Evolutionary conservation across 805 yeast genomes (phyloP).

Genomic region (Sugiyamaella lignohabitans): DNA sequence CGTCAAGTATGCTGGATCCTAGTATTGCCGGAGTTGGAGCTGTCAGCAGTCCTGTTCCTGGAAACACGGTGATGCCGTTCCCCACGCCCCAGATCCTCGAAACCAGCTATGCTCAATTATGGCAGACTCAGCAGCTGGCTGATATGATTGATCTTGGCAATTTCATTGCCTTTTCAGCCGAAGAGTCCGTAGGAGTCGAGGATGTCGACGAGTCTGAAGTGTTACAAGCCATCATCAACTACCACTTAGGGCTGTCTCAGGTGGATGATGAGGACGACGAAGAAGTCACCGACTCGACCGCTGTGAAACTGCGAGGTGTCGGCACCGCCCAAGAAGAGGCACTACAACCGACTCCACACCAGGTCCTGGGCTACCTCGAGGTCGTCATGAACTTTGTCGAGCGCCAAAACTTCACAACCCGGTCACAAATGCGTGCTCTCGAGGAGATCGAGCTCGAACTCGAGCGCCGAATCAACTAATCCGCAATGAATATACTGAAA

Average conservation of each 20-base stretch:
- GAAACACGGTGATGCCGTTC: neutral
- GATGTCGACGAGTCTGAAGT: slow-evolving; percentile 7
- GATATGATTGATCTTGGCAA: slow-evolving; percentile 5
- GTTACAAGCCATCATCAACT: slow-evolving; percentile 9
- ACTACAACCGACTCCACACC: slow-evolving; percentile 1
- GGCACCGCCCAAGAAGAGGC: neutral
- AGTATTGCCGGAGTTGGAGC: neutral
- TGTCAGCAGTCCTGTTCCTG: neutral
- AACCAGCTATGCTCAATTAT: slow-evolving; percentile 6
- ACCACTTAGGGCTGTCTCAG: slow-evolving; percentile 6
- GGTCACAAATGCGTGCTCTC: slow-evolving; percentile 10
- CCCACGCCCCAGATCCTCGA: slow-evolving; percentile 1
- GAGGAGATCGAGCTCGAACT: slow-evolving; percentile 8
- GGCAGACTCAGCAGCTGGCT: slow-evolving; percentile 9
- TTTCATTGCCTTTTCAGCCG: slow-evolving; percentile 2
- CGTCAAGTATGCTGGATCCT: too few species aligned
- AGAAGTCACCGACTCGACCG: neutral
- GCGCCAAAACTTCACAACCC: slow-evolving; percentile 5
- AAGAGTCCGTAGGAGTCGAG: slow-evolving; percentile 4
- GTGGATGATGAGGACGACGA: slow-evolving; percentile 2
- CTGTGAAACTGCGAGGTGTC: neutral
- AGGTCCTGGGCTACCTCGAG: slow-evolving; percentile 5
- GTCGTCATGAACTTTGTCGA: slow-evolving; percentile 5
- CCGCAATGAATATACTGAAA: neutral
- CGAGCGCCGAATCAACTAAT: neutral